Evolutionary conservation across 148 eudicot genomes (phyloP), one percentile per base, ranked within the genome.

Genomic region (Nepenthes gracilis): DNA sequence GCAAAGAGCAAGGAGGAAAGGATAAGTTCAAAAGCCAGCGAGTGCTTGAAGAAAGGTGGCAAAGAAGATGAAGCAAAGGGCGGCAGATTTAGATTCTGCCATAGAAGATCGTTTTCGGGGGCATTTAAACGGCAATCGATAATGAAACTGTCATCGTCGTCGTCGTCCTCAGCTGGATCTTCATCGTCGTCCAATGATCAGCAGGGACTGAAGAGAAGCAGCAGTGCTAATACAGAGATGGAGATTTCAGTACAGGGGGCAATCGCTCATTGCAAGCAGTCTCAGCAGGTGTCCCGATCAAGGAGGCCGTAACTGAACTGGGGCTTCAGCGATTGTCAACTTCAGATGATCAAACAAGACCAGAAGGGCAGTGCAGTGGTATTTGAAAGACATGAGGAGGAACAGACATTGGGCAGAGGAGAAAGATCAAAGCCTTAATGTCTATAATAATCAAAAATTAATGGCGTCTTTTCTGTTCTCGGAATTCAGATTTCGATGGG

Each of bases 161-260:
- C 86, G 0, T 74, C 77, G 3, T 74, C 80, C 35, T 76, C 81
- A 2, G 73, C 78, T 5, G 37, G 35, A 37, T 33, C 15, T 9
- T 35, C 9, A 36, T 43, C 55, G 36, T 49, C 36, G 64, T 65
- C 9, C 72, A 67, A 59, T n/a, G 75, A 62, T 6, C 53, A 64
- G 43, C 62, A 65, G 5, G 64, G 69, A 33, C 32, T 75, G 60
- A 78, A 73, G 71, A 89, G 86, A 59, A 70, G 82, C 53, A 68
- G 68, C 54, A 77, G 88, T 14, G 72, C 61, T 2, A 72, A 71
- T 54, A 72, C 72, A 33, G 95, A 84, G 64, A 52, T 76, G 47
- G 97, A 90, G 69, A 79, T 61, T 37, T 76, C 88, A n/a, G 81
- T 90, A 43, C 91, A 87, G 64, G 81, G 95, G 11, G 97, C 97